These are phyloP conservation scores for Bryum argenteum DNA, from an alignment of 225 moss, liverwort and hornwort species.

Conservation along the genomic window DNA sequence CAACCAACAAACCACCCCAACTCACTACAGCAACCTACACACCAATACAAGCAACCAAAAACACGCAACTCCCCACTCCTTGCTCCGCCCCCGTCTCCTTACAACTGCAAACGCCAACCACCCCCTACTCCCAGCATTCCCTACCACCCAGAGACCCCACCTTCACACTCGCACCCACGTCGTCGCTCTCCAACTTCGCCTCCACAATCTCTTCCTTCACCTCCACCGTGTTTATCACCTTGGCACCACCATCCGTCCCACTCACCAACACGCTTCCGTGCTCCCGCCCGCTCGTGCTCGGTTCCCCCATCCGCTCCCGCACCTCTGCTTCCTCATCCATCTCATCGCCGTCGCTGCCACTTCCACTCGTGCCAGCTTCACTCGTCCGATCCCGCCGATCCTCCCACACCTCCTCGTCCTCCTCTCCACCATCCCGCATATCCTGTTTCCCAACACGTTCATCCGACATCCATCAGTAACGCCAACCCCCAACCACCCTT, in stretches of 20 bases:
- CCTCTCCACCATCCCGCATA: conserved; percentile 28
- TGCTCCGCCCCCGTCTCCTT: neutral
- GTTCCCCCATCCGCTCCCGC: conserved; percentile 79
- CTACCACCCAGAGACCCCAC: conserved; percentile 22
- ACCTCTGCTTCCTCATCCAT: conserved; percentile 50
- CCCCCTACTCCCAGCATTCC: neutral
- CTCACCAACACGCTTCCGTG: conserved; percentile 29
- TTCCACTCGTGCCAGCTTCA: conserved; percentile 95
- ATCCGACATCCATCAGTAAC: no score
- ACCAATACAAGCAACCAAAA: no score
- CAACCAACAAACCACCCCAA: neutral
- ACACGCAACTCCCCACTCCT: neutral
- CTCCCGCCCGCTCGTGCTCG: conserved; percentile 89
- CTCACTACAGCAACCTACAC: neutral
- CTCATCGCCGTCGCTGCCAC: conserved; percentile 42
- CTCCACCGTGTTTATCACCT: conserved; percentile 42
- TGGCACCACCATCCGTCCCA: conserved; percentile 28
- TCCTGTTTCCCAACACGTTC: conserved; percentile 23
- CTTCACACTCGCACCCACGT: conserved; percentile 23
- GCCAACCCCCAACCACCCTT: neutral
- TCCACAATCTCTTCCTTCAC: conserved; percentile 53
- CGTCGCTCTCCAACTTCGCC: conserved; percentile 25
- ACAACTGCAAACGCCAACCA: neutral
- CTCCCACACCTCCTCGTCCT: conserved; percentile 45
- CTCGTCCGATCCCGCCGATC: conserved; percentile 90